Conservation (phyloP, 1,284 basidiomycete species). For the Thecaphora thlaspeos region DNA sequence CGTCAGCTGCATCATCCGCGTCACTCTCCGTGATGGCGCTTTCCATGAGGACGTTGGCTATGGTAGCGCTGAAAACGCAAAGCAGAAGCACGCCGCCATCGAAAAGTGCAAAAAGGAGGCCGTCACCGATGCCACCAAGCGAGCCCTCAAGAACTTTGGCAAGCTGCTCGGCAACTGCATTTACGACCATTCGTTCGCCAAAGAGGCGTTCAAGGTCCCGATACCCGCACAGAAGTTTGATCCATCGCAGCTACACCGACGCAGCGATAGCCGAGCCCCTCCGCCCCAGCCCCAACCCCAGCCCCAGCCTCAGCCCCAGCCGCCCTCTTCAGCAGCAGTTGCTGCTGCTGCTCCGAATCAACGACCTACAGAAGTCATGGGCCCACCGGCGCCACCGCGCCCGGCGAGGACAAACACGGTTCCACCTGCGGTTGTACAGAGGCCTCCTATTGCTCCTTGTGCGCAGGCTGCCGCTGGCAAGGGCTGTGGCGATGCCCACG, state of each 20-base stretch:
- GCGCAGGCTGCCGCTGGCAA: neutral
- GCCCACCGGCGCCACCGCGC: constrained; percentile 5
- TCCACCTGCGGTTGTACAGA: neutral
- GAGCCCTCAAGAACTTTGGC: constrained; percentile 86
- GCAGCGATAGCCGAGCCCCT: constrained; percentile 11
- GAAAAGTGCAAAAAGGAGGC: constrained; percentile 99
- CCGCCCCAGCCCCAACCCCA: neutral
- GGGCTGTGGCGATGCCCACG: too few species aligned
- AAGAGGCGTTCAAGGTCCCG: constrained; percentile 70
- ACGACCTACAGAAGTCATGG: neutral
- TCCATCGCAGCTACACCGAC: constrained; percentile 32
- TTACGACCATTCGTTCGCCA: constrained; percentile 85
- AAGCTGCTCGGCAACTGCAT: constrained; percentile 88
- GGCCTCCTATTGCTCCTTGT: neutral
- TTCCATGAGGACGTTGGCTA: constrained; percentile 81
- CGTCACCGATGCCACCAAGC: constrained; percentile 89
- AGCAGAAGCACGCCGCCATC: constrained; percentile 78
- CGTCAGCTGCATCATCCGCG: constrained; percentile 78
- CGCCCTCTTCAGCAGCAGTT: too few species aligned
- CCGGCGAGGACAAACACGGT: neutral
- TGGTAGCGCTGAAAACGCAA: constrained; percentile 79
- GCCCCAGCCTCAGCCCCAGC: too few species aligned
- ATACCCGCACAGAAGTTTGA: constrained; percentile 39
- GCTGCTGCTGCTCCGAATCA: too few species aligned
- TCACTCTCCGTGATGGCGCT: constrained; percentile 82